phyloP scores from a whole-genome alignment of 495 filamentous ascomycete genomes.

The Pyrenula massariospora region DNA sequence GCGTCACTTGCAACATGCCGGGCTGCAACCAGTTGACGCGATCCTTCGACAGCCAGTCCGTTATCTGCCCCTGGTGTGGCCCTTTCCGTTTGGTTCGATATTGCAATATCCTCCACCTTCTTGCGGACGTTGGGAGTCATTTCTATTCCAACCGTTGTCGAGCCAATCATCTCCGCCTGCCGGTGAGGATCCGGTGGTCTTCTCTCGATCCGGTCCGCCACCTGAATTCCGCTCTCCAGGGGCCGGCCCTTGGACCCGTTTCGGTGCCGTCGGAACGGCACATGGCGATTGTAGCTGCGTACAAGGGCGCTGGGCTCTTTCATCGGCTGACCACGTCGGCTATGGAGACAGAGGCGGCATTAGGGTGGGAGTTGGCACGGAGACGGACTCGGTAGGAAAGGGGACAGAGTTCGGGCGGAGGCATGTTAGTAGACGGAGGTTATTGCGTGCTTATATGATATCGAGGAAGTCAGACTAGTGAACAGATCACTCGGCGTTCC shows the following conservation, averaged over 20 bases:
- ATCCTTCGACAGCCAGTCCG: constrained; percentile 23
- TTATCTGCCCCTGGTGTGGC: constrained; percentile 32
- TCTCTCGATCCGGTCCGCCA: background rate
- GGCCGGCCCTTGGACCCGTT: background rate
- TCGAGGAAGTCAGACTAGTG: too few species aligned
- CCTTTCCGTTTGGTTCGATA: constrained; percentile 28
- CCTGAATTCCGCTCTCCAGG: background rate
- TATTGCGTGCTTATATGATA: too few species aligned
- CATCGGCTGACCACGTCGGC: background rate
- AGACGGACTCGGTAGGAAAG: too few species aligned
- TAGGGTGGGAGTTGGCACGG: too few species aligned
- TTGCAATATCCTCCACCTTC: constrained; percentile 25
- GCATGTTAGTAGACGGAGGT: too few species aligned
- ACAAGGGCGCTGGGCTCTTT: background rate
- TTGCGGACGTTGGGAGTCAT: constrained; percentile 13
- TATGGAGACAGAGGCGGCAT: background rate
- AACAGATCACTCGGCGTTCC: too few species aligned
- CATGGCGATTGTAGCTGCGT: background rate
- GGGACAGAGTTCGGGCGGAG: too few species aligned
- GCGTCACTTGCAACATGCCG: constrained; percentile 14
- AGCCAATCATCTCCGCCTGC: background rate
- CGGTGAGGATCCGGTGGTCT: background rate
- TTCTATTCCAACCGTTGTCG: background rate
- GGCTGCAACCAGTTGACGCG: constrained; percentile 39
- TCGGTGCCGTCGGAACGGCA: background rate